Percentiles rank a stretch among this genome's conserved stretches.
Evolutionary conservation across 768 basidiomycete species (phyloP).

Genomic region (Leccinum olivaceopallidum): DNA sequence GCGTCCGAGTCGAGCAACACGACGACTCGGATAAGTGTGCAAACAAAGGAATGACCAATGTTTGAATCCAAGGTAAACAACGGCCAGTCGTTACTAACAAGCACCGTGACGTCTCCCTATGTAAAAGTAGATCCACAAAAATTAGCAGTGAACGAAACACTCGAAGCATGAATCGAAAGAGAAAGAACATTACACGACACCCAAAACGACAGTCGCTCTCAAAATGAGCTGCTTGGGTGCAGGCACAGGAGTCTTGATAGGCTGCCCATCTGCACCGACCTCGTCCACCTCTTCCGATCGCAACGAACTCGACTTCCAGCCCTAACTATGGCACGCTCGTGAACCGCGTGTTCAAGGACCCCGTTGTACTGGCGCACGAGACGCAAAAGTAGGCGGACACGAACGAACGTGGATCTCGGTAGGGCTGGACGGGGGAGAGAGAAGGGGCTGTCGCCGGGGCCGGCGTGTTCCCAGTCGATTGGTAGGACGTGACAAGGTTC

Average conservation of each 20-base stretch:
- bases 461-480: slow-evolving; percentile 30
- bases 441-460: slow-evolving; percentile 46
- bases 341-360: slow-evolving; percentile 80
- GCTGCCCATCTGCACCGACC: slow-evolving; percentile 34
- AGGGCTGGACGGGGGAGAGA: slow-evolving; percentile 61
- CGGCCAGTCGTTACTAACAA: background rate
- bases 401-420: slow-evolving; percentile 69
- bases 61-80: background rate
- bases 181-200: slow-evolving; percentile 52
- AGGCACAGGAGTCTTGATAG: slow-evolving; percentile 32
- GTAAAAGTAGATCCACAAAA: background rate
- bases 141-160: background rate
- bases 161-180: slow-evolving; percentile 8
- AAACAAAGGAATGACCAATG: slow-evolving; percentile 3
- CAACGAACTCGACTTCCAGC: slow-evolving; percentile 76
- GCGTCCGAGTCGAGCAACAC: background rate
- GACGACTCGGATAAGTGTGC: background rate
- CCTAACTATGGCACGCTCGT: slow-evolving; percentile 88
- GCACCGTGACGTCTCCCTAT: background rate
- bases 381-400: slow-evolving; percentile 84
- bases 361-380: slow-evolving; percentile 79
- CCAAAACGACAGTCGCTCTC: slow-evolving; percentile 77
- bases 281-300: slow-evolving; percentile 50
- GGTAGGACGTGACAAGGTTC: slow-evolving; percentile 32
- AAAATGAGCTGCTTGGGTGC: slow-evolving; percentile 56